Evolutionary conservation across 2,329 filamentous ascomycete species (phyloP), one percentile per base, ranked within the genome.

Genomic region (Fusarium fujikuroi): DNA sequence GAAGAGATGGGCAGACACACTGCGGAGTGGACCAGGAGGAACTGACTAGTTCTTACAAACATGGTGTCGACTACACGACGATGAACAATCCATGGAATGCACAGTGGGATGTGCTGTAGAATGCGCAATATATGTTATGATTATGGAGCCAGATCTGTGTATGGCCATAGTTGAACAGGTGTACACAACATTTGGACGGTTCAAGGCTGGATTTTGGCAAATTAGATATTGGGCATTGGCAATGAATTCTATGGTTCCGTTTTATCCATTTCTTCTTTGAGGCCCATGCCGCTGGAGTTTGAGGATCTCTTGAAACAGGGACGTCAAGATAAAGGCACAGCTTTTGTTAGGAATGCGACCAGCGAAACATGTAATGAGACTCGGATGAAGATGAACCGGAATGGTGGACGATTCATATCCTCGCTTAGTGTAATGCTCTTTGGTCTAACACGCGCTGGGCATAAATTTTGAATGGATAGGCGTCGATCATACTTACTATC

Each of bases 21-120:
- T 92, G 92, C 78, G 93, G 93, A 18, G 89, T 95, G 64, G 93
- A 95, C 78, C 87, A 94, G 82, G 93, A 95, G 83, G 91, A 92
- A 79, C 83, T 95, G 76, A 83, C 87, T 68, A 88, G 87, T 67
- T 83, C 80, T 64, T 95, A 94, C 80, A 90, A 88, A 79, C 91
- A 92, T 79, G 91, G 92, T 9, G 80, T 87, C 47, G 85, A 87
- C 63, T 85, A 85, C 37, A 81, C 82, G 21, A 78, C 82, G 69
- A 84, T 84, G 32, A 88, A 86, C 62, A 84, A 86, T 76, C 88
- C 88, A 32, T 90, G 88, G 88, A 80, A 83, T 46, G 81, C 76
- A 47, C 78, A 79, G 63, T 85, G 84, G 84, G 83, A 84, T 69
- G 76, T 77, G 40, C 65, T 83, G 42, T 81, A 74, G 69, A 57